Evolutionary conservation across 2,329 filamentous ascomycete genomes (phyloP), one percentile per base, ranked within the genome.

Genomic region (Colletotrichum sp.): DNA sequence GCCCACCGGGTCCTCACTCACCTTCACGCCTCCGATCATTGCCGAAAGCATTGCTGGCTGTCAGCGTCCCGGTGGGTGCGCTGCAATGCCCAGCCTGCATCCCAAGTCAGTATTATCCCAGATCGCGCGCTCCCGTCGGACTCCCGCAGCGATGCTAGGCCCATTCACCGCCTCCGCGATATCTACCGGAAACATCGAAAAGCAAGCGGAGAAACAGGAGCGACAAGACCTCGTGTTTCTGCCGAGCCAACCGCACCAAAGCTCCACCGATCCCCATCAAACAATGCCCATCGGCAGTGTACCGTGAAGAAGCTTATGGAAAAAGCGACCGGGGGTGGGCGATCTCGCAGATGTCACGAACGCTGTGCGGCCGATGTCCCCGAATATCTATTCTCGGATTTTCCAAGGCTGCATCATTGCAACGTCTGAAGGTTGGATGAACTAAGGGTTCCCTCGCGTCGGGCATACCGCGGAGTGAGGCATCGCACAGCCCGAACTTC

Each of bases 181-280:
- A 16, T 65, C 49, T 36, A 59, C 39, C 30, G 62, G 49, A 24
- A 60, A 62, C 49, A 39, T 21, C 26, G 12, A 57, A 59, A 63
- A 68, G 63, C 44, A 73, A 76, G 73, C 73, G 73, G 70, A 62
- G 64, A 49, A 52, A 30, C 32, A 44, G 68, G n/a, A 18, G n/a
- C 21, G 36, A 34, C 34, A 36, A 73, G 70, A 73, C 70, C 73
- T 76, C 73, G 73, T 76, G 73, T 76, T 70, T 72, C 63, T 76
- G 73, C 57, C 69, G 72, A 75, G 72, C 55, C 39, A 49, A 39
- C 55, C 70, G 70, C 57, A 32, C n/a, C 44, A 52, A 52, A 34
- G 64, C 57, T 69, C 73, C 73, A 76, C 70, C 32, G 44, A 6
- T 36, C 44, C 30, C 49, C 70, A 65, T 57, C 49, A 60, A 70